Percentiles rank a stretch among this genome's conserved stretches.
These are phyloP conservation scores for Purpureocillium lavendulum DNA, from an alignment of 2,329 filamentous ascomycete species.

Conservation along the genomic window DNA sequence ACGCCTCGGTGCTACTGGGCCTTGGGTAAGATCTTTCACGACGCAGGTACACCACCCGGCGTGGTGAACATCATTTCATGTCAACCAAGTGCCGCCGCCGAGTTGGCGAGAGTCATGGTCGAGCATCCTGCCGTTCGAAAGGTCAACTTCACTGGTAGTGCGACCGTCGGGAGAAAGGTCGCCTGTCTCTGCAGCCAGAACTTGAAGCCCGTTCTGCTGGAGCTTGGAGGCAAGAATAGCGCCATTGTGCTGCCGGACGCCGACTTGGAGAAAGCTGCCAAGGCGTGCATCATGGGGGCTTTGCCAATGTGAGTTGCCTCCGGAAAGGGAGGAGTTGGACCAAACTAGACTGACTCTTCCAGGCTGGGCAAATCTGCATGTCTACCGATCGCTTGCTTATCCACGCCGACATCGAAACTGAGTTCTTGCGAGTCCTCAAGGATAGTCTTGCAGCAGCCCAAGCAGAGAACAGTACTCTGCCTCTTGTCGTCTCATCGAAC, in stretches of 20 bases:
- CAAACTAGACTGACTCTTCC: not conserved
- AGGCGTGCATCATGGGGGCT: constrained; percentile 20
- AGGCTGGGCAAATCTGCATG: constrained; percentile 62
- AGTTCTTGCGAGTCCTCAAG: not conserved
- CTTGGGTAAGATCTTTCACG: constrained; percentile 24
- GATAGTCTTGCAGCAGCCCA: not conserved
- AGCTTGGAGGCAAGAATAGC: constrained; percentile 38
- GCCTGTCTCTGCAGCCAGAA: constrained; percentile 23
- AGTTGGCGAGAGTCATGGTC: constrained; percentile 18
- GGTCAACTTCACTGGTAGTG: constrained; percentile 35
- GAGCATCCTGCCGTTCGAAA: constrained; percentile 26
- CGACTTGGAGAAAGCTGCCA: constrained; percentile 30
- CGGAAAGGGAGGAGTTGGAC: not conserved
- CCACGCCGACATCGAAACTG: not conserved
- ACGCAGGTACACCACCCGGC: constrained; percentile 33
- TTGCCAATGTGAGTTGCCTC: not conserved
- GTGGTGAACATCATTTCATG: constrained; percentile 28
- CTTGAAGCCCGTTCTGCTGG: constrained; percentile 37
- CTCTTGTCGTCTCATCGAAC: not conserved
- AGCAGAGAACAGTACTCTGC: not conserved
- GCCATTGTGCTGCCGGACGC: constrained; percentile 35
- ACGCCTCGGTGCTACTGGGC: constrained; percentile 19
- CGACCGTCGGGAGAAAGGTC: constrained; percentile 31
- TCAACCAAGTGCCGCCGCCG: constrained; percentile 20
- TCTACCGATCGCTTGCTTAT: constrained; percentile 52